Percentiles rank a stretch among this genome's conserved stretches.
phyloP scores from a whole-genome alignment of 2,329 filamentous ascomycete genomes.

The Metarhizium anisopliae region DNA sequence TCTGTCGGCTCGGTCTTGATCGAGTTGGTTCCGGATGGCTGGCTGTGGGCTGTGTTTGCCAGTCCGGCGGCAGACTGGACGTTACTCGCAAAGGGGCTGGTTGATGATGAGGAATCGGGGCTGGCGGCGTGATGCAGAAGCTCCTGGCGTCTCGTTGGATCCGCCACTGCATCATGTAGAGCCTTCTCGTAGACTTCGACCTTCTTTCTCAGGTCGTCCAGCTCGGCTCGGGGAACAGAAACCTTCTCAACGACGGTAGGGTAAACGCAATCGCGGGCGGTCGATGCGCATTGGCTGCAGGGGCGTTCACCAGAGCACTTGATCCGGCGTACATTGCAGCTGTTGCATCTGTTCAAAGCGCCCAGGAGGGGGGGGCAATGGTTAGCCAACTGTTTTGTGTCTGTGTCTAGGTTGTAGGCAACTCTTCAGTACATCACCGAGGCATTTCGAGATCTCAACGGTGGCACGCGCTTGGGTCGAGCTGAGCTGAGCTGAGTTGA shows the following conservation, averaged over 20 bases:
- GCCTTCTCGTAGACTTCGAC: conserved; percentile 31
- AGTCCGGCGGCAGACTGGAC: not conserved
- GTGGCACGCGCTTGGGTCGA: no score
- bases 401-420: not conserved
- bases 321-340: conserved; percentile 42
- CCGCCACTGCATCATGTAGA: conserved; percentile 27
- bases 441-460: no score
- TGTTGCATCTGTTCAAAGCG: conserved; percentile 34
- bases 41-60: not conserved
- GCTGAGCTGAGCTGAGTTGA: no score
- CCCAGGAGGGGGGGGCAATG: not conserved
- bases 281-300: conserved; percentile 34
- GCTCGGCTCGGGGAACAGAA: conserved; percentile 29
- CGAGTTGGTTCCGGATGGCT: conserved; percentile 1
- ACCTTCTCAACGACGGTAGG: conserved; percentile 35
- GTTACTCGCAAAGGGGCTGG: conserved; percentile 8
- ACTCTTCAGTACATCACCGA: no score
- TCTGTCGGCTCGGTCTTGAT: conserved; percentile 12
- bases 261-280: conserved; percentile 38
- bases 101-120: conserved; percentile 13
- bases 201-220: conserved; percentile 30
- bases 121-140: conserved; percentile 20
- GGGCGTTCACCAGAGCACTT: conserved; percentile 43
- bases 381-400: not conserved
- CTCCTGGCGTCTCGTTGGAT: conserved; percentile 24